Evolutionary conservation across 306 rosid species (phyloP).

Genomic region (Pterocarpus macrocarpus): DNA sequence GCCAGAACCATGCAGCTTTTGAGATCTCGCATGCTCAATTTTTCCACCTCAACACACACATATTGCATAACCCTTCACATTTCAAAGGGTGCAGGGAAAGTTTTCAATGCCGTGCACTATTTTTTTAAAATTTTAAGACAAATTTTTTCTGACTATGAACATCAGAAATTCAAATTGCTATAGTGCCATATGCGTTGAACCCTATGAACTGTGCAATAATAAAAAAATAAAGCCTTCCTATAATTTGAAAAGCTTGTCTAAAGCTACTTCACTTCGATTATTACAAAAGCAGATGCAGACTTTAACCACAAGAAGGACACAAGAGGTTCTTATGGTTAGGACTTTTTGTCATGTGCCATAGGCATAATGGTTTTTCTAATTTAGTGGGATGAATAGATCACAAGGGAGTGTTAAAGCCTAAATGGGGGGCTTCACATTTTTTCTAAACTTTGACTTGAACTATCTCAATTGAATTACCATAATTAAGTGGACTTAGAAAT

Average conservation of each 20-base stretch:
- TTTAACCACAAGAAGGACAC: constrained; percentile 40
- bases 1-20: constrained; percentile 52
- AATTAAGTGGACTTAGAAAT: constrained; percentile 26
- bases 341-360: constrained; percentile 38
- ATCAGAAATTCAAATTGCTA: constrained; percentile 51
- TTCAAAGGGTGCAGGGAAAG: constrained; percentile 21
- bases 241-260: constrained; percentile 17
- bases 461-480: constrained; percentile 15
- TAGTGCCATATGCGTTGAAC: constrained; percentile 37
- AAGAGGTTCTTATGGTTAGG: constrained; percentile 7
- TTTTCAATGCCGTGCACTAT: constrained; percentile 12
- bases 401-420: not conserved
- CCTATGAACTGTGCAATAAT: constrained; percentile 29
- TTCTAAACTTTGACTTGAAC: constrained; percentile 29
- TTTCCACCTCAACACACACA: constrained; percentile 27
- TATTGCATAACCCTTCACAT: constrained; percentile 2
- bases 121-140: constrained; percentile 23
- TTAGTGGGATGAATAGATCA: constrained; percentile 21
- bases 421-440: not conserved
- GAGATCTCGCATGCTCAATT: constrained; percentile 33
- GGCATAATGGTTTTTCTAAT: constrained; percentile 15
- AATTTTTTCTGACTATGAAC: not conserved
- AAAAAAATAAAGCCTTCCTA: constrained; percentile 29
- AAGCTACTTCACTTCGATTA: constrained; percentile 68
- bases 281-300: constrained; percentile 58